Base-by-base conservation (phyloP, 139 green algal genomes). In the Coelastrella sp. region DNA sequence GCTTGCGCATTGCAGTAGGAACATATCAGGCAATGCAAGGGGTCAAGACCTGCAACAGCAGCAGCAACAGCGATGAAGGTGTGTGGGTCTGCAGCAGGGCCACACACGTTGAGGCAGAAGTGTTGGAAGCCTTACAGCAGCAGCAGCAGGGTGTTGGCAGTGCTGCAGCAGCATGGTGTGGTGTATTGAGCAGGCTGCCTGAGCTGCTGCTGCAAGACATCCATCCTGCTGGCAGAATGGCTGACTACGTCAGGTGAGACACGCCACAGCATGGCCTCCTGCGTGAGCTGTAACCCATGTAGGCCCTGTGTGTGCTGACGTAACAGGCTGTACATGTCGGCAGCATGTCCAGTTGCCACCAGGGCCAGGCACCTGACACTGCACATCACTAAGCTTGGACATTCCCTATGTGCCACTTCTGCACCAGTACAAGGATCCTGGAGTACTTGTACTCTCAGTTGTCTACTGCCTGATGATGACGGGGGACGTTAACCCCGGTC, bases 11-110 rank as follows among this genome's bases (percentile, higher is more conserved):
- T 22, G 77, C 77, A 66, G 54, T 83, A 14, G 77, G 77, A 8
- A 83, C 77, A 64, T 83, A 83, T 19, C 77, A 83, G 54, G 3
- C 32, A 47, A 1, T 47, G 32, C 32, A 47, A 61, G 4, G 16
- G 19, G 7, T 22, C 47, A 73, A 11, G 74, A 64, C 32, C 80
- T 56, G 80, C 22, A 56, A 57, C 79, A 85, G 79, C 79, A 85
- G 79, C 60, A 86, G 60, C 23, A 22, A 60, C 75, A 56, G 59
- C 14, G 47, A 7, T 57, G 61, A 64, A 10, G 83, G 17, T 20
- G 66, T 54, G 4, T 88, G 83, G 83, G 2, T 23, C 47, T 88
- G 83, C 83, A 88, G 65, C 47, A 57, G 83, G 7, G 83, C 83
- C 47, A 54, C 32, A 19, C 5, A 57, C 20, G 54, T 88, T 20